Evolutionary conservation across 2,329 filamentous ascomycete genomes (phyloP).

Genomic region (Fusarium sp.): DNA sequence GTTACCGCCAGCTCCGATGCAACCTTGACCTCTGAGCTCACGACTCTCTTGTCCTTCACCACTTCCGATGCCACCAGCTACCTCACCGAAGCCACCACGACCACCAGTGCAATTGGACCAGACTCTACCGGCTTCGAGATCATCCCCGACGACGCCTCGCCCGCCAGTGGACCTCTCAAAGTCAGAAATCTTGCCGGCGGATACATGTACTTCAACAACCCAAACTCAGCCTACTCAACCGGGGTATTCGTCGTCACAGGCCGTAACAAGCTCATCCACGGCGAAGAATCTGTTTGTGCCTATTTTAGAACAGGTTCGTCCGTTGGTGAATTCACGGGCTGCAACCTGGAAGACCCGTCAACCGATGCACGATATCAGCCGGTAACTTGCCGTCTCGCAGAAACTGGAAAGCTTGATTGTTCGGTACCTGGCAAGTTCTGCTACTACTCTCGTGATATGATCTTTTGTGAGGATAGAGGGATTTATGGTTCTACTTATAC

Average conservation of each 20-base stretch:
- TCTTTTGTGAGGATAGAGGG: neutral
- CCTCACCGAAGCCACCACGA: neutral
- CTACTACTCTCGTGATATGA: neutral
- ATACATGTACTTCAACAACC: neutral
- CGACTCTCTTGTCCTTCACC: neutral
- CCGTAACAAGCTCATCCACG: neutral
- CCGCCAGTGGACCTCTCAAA: neutral
- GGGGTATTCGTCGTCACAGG: neutral
- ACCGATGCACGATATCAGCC: neutral
- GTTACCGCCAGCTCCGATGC: neutral
- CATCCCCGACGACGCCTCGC: neutral
- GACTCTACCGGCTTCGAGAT: neutral
- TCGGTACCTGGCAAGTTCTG: neutral
- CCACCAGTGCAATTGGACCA: neutral
- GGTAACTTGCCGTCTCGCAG: neutral
- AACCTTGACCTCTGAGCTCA: neutral
- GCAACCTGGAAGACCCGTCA: accelerated
- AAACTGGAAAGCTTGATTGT: neutral
- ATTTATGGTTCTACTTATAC: neutral
- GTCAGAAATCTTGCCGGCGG: neutral
- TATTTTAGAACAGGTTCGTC: neutral
- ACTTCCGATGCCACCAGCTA: neutral
- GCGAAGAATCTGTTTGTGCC: neutral
- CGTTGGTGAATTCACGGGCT: neutral
- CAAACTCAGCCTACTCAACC: neutral